Conservation (phyloP, 495 filamentous ascomycete genomes). For the Thermothielavioides terrestris region DNA sequence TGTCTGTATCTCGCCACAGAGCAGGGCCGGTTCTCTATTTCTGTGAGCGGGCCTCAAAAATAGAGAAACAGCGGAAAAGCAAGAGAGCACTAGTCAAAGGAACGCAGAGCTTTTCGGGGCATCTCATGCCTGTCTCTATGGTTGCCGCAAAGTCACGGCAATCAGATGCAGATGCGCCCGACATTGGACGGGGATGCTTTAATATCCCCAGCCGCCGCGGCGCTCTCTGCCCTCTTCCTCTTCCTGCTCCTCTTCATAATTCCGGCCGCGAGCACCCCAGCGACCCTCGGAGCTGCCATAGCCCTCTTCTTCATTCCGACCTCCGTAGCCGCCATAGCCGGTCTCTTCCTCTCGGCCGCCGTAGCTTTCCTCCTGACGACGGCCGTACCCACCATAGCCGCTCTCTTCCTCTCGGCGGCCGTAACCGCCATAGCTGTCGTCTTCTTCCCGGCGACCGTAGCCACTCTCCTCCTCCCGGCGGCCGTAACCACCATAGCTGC, state of each 20-base stretch:
- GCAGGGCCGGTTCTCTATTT: no score
- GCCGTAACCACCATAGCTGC: conserved; percentile 1
- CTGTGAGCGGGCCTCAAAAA: no score
- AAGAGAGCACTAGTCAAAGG: background rate
- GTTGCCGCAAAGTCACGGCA: no score
- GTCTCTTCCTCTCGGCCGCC: conserved; percentile 6
- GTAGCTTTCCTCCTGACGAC: conserved; percentile 18
- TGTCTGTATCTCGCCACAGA: no score
- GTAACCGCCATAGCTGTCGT: background rate
- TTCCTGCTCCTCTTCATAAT: conserved; percentile 2
- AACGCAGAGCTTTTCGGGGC: background rate
- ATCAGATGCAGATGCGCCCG: no score
- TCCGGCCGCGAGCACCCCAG: background rate
- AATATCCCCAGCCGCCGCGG: conserved; percentile 4
- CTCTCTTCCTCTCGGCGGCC: no score
- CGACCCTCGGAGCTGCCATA: background rate
- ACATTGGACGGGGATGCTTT: background rate
- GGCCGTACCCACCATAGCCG: conserved; percentile 13
- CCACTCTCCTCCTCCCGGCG: conserved; percentile 10
- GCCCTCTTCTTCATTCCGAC: conserved; percentile 7
- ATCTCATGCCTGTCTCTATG: background rate
- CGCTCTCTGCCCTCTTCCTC: background rate
- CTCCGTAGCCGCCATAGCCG: conserved; percentile 5
- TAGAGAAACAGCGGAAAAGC: background rate
- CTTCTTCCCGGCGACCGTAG: conserved; percentile 7